These are phyloP conservation scores for Colletotrichum sp. DNA, from an alignment of 2,329 filamentous ascomycete genomes.

Conservation along the genomic window DNA sequence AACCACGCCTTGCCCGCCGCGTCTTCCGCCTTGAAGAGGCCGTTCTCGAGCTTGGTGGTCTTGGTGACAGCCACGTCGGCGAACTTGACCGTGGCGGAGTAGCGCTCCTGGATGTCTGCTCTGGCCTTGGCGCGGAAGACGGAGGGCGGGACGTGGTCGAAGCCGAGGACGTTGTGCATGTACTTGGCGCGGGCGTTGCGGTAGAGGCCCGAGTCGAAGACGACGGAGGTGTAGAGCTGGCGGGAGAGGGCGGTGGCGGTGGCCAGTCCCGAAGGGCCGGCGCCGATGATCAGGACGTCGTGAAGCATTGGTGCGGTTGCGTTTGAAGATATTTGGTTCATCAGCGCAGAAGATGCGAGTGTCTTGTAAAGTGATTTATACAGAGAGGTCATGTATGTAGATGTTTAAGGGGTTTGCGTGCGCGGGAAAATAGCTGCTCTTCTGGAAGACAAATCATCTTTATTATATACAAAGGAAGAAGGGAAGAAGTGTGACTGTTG, in stretches of 20 bases:
- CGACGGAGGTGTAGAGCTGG: constrained; percentile 49
- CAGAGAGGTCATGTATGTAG: not conserved
- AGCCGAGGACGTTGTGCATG: constrained; percentile 52
- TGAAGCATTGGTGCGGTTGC: constrained; percentile 30
- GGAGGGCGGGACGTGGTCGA: constrained; percentile 41
- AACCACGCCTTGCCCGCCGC: constrained; percentile 43
- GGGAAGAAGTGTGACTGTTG: not conserved
- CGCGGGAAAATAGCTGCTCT: not conserved
- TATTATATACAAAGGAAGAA: not conserved
- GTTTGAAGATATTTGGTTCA: not conserved
- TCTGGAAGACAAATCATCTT: rapidly evolving
- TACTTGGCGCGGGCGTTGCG: constrained; percentile 52
- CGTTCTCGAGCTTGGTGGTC: constrained; percentile 32
- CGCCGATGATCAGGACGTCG: constrained; percentile 59
- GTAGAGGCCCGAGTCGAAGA: constrained; percentile 57
- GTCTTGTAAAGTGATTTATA: not conserved
- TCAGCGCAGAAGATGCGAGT: not conserved
- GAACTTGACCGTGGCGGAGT: constrained; percentile 27
- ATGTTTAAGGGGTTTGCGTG: not conserved
- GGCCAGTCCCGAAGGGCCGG: constrained; percentile 56
- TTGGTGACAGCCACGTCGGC: constrained; percentile 34
- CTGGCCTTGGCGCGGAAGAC: constrained; percentile 38
- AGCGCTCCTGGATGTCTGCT: constrained; percentile 37
- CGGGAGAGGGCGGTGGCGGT: constrained; percentile 53
- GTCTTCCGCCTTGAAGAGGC: constrained; percentile 44